Evolutionary conservation across 169 alveolate genomes (phyloP).

Genomic region (Cyclospora cayetanensis): DNA sequence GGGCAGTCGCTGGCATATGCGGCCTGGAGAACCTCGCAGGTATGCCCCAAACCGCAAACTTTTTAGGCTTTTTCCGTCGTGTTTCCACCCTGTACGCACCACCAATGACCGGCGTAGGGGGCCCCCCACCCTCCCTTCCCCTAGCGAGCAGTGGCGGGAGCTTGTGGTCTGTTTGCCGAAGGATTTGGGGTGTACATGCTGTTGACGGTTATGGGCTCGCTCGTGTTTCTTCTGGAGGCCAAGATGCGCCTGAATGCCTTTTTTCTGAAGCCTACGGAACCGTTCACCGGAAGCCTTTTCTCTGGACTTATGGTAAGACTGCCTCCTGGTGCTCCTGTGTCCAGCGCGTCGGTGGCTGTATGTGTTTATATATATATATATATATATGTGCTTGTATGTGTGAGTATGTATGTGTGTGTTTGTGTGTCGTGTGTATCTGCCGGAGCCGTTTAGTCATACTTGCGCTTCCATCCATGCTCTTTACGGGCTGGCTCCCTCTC

Average conservation of each 20-base stretch:
- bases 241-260: background rate
- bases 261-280: background rate
- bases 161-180: background rate
- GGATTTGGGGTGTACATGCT: background rate
- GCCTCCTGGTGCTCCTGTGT: background rate
- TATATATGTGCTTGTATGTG: background rate
- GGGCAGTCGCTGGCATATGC: conserved; percentile 47
- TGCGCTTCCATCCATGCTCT: too few relatives aligned
- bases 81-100: background rate
- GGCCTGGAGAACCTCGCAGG: conserved; percentile 51
- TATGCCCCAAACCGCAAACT: background rate
- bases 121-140: too few relatives aligned
- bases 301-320: background rate
- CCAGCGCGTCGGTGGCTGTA: background rate
- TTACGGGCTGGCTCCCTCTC: background rate
- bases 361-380: background rate
- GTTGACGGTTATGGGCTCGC: background rate
- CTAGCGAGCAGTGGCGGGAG: too few relatives aligned
- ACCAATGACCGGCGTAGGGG: too few relatives aligned
- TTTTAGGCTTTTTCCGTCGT: background rate
- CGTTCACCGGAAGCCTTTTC: background rate
- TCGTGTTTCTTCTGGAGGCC: background rate
- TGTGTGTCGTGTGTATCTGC: background rate
- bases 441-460: too few relatives aligned
- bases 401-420: background rate